phyloP scores from a whole-genome alignment of 345 rosid species.

The Dipteronia sinensis region DNA sequence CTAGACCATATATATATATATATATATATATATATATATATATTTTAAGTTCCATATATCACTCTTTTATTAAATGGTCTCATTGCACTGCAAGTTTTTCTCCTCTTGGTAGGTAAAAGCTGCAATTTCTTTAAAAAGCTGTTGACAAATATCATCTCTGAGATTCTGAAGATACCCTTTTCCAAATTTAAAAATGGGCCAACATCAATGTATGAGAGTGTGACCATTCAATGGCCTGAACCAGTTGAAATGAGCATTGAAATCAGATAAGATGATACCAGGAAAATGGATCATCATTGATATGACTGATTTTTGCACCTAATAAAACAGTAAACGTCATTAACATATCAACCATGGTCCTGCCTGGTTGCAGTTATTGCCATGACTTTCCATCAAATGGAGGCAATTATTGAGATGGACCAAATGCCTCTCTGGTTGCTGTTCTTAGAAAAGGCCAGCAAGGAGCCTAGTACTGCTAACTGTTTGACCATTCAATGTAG shows the following conservation, averaged over 20 bases:
- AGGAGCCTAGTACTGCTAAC: not conserved
- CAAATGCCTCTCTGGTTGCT: not conserved
- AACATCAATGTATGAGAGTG: not conserved
- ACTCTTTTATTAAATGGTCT: no score
- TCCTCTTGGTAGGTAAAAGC: not conserved
- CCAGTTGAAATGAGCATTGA: no score
- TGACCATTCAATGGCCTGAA: not conserved
- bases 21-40: no score
- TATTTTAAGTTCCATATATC: no score
- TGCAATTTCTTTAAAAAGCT: not conserved
- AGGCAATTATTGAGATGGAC: constrained; percentile 1
- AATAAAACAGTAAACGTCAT: not conserved
- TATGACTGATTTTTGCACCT: not conserved
- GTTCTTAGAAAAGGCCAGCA: not conserved
- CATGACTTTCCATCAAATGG: not conserved
- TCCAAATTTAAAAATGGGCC: not conserved
- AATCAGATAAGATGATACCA: not conserved
- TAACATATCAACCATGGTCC: not conserved
- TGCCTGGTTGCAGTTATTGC: no score
- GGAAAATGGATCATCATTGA: constrained; percentile 8
- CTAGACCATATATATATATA: no score
- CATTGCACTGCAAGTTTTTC: no score
- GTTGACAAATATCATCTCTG: not conserved
- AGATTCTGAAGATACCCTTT: no score
- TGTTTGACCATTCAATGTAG: not conserved